Base-by-base conservation (phyloP, 305 asterid genomes). In the Stenogyne calaminthoides region DNA sequence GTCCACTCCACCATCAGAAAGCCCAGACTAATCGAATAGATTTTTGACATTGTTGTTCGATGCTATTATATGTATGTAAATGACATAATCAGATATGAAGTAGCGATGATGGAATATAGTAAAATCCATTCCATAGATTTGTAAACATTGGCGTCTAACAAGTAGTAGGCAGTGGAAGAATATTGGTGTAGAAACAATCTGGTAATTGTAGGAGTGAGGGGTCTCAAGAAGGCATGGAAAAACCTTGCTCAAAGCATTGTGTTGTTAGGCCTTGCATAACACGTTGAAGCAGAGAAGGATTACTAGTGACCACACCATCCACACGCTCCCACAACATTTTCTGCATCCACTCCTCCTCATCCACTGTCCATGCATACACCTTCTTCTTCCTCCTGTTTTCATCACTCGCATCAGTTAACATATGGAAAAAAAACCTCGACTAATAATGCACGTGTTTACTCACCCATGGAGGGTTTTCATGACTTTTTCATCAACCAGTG, bases 281-380 rank as follows among this genome's bases (percentile, higher is more conserved):
- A 55, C 84, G 89, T 79, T 85, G 96, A 22, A 94, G 86, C 81
- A 85, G 74, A 59, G 89, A 67, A 20, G 99, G 99, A 72, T 90
- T 86, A 77, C 98, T 81, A 4, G 99, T 91, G 44, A 94, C 88
- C 59, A 94, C 87, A 70, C 88, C 98, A 80, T 94, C 99, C 72
- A 89, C 98, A n/a, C 68, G 78, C 86, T 87, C 89, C 63, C 39
- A 55, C 82, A 94, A 68, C 97, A 94, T 85, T 65, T 72, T 85
- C 82, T 78, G 82, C 98, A 94, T 94, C 36, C 83, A 76, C 60
- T 69, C 86, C 82, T 90, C 92, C 27, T 92, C 95, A 71, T 94
- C 97, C 20, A 94, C 99, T 0, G 98, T 92, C 99, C 99, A 94
- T 3, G 92, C 94, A 58, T 84, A 94, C 16, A 92, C 98, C 85